Percentiles rank a stretch among this genome's conserved stretches.
Evolutionary conservation across 2,329 filamentous ascomycete species (phyloP).

Genomic region (Microdochium paspali): DNA sequence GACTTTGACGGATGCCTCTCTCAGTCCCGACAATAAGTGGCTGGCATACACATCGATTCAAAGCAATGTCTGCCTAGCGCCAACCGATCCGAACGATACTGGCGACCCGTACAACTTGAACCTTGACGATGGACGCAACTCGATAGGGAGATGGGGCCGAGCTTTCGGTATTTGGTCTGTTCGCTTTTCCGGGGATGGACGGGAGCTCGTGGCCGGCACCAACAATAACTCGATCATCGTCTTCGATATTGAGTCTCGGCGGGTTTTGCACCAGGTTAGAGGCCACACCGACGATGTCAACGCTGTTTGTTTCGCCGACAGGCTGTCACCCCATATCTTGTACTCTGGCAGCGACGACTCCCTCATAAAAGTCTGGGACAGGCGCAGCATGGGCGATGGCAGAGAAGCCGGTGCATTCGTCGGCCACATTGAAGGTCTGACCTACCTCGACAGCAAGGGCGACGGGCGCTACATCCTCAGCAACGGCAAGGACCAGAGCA

Average conservation of each 20-base stretch:
- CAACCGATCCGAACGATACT: slow-evolving; percentile 74
- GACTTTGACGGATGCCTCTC: slow-evolving; percentile 89
- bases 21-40: slow-evolving; percentile 87
- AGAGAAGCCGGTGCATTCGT: slow-evolving; percentile 59
- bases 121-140: slow-evolving; percentile 42
- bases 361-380: slow-evolving; percentile 93
- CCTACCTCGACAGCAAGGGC: slow-evolving; percentile 61
- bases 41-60: slow-evolving; percentile 88
- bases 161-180: slow-evolving; percentile 75
- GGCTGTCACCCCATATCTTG: slow-evolving; percentile 79
- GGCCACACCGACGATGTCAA: slow-evolving; percentile 89
- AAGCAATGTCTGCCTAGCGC: slow-evolving; percentile 73
- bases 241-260: slow-evolving; percentile 80
- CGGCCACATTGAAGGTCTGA: slow-evolving; percentile 57
- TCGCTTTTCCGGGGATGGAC: slow-evolving; percentile 83
- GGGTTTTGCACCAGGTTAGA: slow-evolving; percentile 62
- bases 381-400: slow-evolving; percentile 80
- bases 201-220: slow-evolving; percentile 85
- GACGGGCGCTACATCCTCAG: slow-evolving; percentile 77
- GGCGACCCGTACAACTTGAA: slow-evolving; percentile 76
- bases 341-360: slow-evolving; percentile 95
- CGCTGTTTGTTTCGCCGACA: slow-evolving; percentile 91
- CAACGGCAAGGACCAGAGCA: slow-evolving; percentile 93
- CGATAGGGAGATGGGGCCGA: slow-evolving; percentile 16
- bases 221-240: slow-evolving; percentile 72